A percentile compares a stretch with the other conserved stretches of the same genome.
These are phyloP conservation scores for Diaporthe nobilis DNA, from an alignment of 2,329 filamentous ascomycete species.

Conservation along the genomic window DNA sequence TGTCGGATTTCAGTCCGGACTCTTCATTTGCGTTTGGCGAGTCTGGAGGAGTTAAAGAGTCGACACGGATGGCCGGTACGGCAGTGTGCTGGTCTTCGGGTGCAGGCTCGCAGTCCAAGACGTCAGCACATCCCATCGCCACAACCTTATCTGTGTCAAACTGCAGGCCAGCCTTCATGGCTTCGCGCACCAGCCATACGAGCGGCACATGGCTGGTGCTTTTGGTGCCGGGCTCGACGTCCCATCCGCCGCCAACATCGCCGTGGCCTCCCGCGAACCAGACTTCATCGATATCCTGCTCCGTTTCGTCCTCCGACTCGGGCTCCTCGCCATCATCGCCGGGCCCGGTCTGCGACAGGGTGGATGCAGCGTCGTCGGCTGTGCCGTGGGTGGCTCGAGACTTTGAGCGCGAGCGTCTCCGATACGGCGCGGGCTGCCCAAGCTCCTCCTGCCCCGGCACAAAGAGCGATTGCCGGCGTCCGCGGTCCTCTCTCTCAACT, in stretches of 20 bases:
- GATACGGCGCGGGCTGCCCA: slow-evolving; percentile 57
- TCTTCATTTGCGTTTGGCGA: slow-evolving; percentile 30
- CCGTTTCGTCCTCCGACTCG: slow-evolving; percentile 61
- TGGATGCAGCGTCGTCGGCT: slow-evolving; percentile 48
- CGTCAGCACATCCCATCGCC: slow-evolving; percentile 73
- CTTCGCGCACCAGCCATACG: slow-evolving; percentile 76
- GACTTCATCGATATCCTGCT: slow-evolving; percentile 83
- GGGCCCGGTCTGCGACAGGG: slow-evolving; percentile 48
- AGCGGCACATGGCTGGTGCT: slow-evolving; percentile 76
- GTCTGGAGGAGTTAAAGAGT: slow-evolving; percentile 48
- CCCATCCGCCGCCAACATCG: slow-evolving; percentile 85
- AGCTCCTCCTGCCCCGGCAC: slow-evolving; percentile 17
- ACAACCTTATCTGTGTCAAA: slow-evolving; percentile 79
- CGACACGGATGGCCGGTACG: slow-evolving; percentile 54
- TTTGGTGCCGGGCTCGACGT: slow-evolving; percentile 67
- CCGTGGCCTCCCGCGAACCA: slow-evolving; percentile 87
- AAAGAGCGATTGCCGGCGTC: slow-evolving; percentile 36
- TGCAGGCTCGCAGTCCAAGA: slow-evolving; percentile 49
- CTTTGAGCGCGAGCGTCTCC: slow-evolving; percentile 53
- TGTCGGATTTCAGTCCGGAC: slow-evolving; percentile 4
- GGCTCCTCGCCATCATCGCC: slow-evolving; percentile 52
- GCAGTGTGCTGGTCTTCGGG: not conserved
- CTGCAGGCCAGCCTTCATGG: slow-evolving; percentile 73
- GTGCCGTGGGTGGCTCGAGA: slow-evolving; percentile 46
- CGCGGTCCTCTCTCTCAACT: slow-evolving; percentile 19